Base-by-base conservation (phyloP, 495 filamentous ascomycete species). In the Talaromyces liani region DNA sequence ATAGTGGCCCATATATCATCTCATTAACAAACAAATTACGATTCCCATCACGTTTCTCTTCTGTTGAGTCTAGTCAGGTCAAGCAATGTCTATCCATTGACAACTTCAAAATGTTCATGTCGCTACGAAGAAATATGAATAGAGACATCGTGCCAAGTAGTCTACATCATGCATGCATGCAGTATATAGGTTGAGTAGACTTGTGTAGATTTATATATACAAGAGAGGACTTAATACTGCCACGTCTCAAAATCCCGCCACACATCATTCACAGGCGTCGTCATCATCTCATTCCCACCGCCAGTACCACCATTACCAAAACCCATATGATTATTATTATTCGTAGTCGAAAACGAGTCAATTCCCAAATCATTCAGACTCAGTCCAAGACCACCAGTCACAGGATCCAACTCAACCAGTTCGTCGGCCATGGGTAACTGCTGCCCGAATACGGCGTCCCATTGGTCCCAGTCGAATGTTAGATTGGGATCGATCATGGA, bases 391-490 rank as follows among this genome's bases (percentile, higher is more conserved):
- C 73, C 75, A 0, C 75, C 76, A 0, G 71, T 64, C 14, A 78
- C 73, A 2, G 78, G 75, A 63, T 80, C 78, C 22, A 78, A 62
- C 58, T 78, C 78, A 75, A 80, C 76, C 7, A 80, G 63, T 39
- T 80, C 78, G 62, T 80, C 78, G 0, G 77, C 72, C 20, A 81
- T 74, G 2, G 77, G 76, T 9, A 81, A 69, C 62, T 80, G 76
- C 60, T 81, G 78, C 2, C 78, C 78, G 51, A 81, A 81, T 7
- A 81, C 78, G 24, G 78, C 78, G 55, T 81, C 78, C 78, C 78
- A 81, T 67, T 81, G 78, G 58, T 81, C 78, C 78, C 78, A 81
- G 58, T 81, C 78, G 63, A 81, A 81, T 55, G 77, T 73, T 27
- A 79, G 61, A 55, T 78, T 79, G 4, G 78, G 75, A 24, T 79